These are phyloP conservation scores for Hymenoscyphus scutula DNA, from an alignment of 2,329 filamentous ascomycete genomes.

Conservation along the genomic window DNA sequence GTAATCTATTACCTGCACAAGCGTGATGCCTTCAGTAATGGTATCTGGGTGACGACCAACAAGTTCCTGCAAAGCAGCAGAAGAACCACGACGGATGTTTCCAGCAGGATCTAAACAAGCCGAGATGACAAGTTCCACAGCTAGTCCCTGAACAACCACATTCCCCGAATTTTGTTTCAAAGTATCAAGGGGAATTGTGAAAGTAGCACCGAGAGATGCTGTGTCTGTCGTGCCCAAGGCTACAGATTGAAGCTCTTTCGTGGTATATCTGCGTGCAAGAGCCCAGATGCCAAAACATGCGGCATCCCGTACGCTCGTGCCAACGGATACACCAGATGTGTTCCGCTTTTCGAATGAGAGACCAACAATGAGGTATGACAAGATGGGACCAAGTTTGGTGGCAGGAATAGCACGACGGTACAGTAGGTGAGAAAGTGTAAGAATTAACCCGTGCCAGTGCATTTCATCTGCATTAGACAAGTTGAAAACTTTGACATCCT, in stretches of 20 bases:
- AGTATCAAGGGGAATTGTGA: not conserved
- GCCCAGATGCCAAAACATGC: constrained; percentile 97
- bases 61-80: constrained; percentile 89
- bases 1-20: constrained; percentile 91
- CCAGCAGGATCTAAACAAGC: constrained; percentile 86
- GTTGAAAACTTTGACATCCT: constrained; percentile 41
- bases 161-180: not conserved
- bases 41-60: constrained; percentile 89
- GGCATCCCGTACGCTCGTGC: constrained; percentile 89
- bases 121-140: constrained; percentile 75
- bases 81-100: constrained; percentile 89
- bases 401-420: constrained; percentile 80
- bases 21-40: constrained; percentile 73
- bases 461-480: constrained; percentile 75
- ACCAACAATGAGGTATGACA: constrained; percentile 74
- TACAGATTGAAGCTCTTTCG: constrained; percentile 68
- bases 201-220: constrained; percentile 20
- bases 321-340: constrained; percentile 78
- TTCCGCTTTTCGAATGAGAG: constrained; percentile 87
- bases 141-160: constrained; percentile 71
- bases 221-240: constrained; percentile 38
- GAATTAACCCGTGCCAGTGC: constrained; percentile 87
- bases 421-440: constrained; percentile 82
- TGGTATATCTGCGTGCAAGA: constrained; percentile 81
- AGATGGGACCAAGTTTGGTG: constrained; percentile 66